These are phyloP conservation scores for Gossypium ekmanianum DNA, from an alignment of 345 rosid genomes.

Conservation along the genomic window DNA sequence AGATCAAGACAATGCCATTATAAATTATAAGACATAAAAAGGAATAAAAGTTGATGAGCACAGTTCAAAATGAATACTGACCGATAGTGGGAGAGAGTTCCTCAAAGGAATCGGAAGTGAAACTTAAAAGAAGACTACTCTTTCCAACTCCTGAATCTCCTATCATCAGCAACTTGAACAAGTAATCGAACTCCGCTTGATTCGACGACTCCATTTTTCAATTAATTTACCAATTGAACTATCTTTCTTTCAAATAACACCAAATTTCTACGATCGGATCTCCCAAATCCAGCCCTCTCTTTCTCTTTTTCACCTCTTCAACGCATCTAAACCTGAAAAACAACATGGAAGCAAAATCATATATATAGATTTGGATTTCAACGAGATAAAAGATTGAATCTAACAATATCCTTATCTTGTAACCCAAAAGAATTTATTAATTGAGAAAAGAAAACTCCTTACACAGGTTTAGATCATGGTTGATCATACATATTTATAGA, in stretches of 20 bases:
- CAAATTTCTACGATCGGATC: background rate
- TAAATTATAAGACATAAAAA: background rate
- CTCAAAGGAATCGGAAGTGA: constrained; percentile 37
- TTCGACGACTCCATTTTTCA: constrained; percentile 22
- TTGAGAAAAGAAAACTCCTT: too few relatives aligned
- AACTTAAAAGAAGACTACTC: constrained; percentile 49
- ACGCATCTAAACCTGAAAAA: background rate
- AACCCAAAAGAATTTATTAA: too few relatives aligned
- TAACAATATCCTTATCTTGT: background rate
- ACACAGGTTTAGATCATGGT: background rate
- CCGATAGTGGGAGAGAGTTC: constrained; percentile 53
- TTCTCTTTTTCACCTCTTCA: background rate
- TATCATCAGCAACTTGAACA: constrained; percentile 51
- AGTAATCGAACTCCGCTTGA: constrained; percentile 29
- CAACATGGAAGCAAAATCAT: background rate
- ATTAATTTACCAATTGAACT: background rate
- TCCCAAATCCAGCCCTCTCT: background rate
- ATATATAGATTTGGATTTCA: background rate
- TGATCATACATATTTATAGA: background rate
- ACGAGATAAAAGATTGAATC: background rate
- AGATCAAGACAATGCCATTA: background rate
- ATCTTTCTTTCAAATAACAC: background rate
- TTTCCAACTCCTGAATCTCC: constrained; percentile 60
- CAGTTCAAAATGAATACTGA: constrained; percentile 11
- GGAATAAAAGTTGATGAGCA: background rate